Base-by-base conservation (phyloP, 805 yeast genomes). In the Saccharomycopsis oosterbeekiorum region DNA sequence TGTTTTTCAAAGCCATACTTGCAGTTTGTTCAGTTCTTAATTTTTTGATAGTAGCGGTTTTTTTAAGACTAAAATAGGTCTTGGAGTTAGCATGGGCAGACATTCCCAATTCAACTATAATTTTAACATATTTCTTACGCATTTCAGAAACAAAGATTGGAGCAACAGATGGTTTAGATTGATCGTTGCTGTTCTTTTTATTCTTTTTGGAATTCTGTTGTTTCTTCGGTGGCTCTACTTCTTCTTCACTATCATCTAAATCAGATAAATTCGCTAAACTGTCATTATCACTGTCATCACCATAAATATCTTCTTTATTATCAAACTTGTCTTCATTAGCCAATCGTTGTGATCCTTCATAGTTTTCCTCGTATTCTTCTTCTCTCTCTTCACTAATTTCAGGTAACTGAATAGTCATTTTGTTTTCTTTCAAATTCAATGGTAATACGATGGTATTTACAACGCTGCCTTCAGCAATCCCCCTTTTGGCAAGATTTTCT, bases 11-110 rank as follows among this genome's bases (percentile, higher is more conserved):
- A 0, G 97, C 98, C 68, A 83, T 74, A 5, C 80, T 77, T 0
- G 96, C 86, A 65, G 85, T 88, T 70, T 85, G 81, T 65, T 85
- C 91, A 0, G 96, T 96, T 67, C 87, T 88, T 53, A 77, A 81
- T 67, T 89, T 93, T 70, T 93, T 92, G 50, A 82, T 84, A 54
- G 82, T 84, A 0, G 96, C 96, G 11, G 76, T 73, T 65, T 88
- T 88, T 71, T 87, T 89, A 5, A 84, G 81, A 57, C 85, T 88
- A 70, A 89, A 93, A 69, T 89, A 93, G 36, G 80, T 75, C 9
- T 93, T 80, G 0, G 97, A 92, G 73, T 93, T 93, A 1, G 97
- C 97, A 76, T 82, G 91, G 0, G 97, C 91, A 1, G 96, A 84
- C 9, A 85, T 73, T 0, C 78, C 70, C 1, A 93, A 76, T 66